Base-by-base conservation (phyloP, 495 filamentous ascomycete species). In the Penicillium dipodomyicola region DNA sequence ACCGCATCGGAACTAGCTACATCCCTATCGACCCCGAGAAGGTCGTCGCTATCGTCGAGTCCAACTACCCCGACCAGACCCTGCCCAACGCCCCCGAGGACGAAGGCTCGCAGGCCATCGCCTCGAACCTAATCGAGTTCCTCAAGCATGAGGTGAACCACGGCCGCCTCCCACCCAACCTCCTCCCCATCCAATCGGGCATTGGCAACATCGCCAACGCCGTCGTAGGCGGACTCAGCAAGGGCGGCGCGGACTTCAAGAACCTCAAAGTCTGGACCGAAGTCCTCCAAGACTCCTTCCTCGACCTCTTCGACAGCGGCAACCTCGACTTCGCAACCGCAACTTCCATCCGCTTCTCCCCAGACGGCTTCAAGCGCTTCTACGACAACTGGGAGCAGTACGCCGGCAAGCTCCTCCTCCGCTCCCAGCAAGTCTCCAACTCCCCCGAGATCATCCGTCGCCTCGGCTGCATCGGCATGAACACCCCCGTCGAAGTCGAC, bases 171-270 rank as follows among this genome's bases (percentile, higher is more conserved):
- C 91, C 91, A 1, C 66, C 80, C 60, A 91, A 84, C 68, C 82
- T 96, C 7, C 81, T 95, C 10, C 91, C 91, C 5, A 81, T 96
- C 54, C 91, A 96, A 65, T 91, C 87, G 19, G 91, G 91, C 33
- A 96, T 96, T 57, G 91, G 91, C 49, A 96, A 96, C 77, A 96
- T 96, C 64, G 91, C 91, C 73, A 96, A 96, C 67, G 91, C 91
- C 25, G 91, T 96, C 53, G 83, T 96, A 58, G 90, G 91, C 50
- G 91, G 91, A 5, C 84, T 96, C 37, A 82, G 86, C 63, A 83
- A 89, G 63, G 81, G 80, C 46, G 78, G 78, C 30, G 89, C 89
- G 51, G 88, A 92, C 67, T 96, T 96, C 82, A 81, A 81, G 48
- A 87, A 95, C 76, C 83, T 96, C 42, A 90, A 86, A 64, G 91